Percentiles rank a stretch among this genome's conserved stretches.
Conservation (phyloP, 1,139 yeast genomes). For the Maudiozyma humilis region DNA sequence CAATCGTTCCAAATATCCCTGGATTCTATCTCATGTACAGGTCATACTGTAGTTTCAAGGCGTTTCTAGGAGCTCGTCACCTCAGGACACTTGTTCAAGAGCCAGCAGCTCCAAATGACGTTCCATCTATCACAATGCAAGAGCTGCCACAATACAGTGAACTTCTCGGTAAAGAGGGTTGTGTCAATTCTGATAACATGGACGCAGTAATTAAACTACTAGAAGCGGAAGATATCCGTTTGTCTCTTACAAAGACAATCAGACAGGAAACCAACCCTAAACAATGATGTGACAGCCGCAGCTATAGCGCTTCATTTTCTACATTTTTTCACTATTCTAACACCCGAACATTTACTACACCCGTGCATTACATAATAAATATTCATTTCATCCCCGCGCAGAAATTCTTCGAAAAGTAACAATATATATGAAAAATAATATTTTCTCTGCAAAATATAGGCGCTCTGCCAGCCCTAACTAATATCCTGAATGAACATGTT, state of each 20-base stretch:
- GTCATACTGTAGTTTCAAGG: conserved; percentile 76
- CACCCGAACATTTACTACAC: background rate
- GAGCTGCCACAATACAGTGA: conserved; percentile 1
- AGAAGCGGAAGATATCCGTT: conserved; percentile 34
- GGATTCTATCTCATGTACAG: conserved; percentile 82
- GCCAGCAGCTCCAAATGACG: background rate
- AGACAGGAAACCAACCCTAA: conserved; percentile 35
- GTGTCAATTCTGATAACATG: conserved; percentile 9
- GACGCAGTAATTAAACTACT: conserved; percentile 17
- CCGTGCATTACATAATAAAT: conserved; percentile 1
- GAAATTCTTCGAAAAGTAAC: background rate
- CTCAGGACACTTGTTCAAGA: conserved; percentile 30
- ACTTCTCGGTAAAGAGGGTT: background rate
- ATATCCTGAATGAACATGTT: too few relatives aligned
- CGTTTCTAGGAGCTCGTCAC: conserved; percentile 67
- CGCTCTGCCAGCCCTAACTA: too few relatives aligned
- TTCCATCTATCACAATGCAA: background rate
- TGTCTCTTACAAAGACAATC: conserved; percentile 40
- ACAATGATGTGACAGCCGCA: background rate
- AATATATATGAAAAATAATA: too few relatives aligned
- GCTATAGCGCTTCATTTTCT: too few relatives aligned
- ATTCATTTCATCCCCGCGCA: background rate
- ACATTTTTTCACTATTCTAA: too few relatives aligned
- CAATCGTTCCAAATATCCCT: conserved; percentile 91
- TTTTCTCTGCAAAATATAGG: too few relatives aligned